Conservation (phyloP, 805 yeast genomes). For the Wickerhamomyces queroliae region DNA sequence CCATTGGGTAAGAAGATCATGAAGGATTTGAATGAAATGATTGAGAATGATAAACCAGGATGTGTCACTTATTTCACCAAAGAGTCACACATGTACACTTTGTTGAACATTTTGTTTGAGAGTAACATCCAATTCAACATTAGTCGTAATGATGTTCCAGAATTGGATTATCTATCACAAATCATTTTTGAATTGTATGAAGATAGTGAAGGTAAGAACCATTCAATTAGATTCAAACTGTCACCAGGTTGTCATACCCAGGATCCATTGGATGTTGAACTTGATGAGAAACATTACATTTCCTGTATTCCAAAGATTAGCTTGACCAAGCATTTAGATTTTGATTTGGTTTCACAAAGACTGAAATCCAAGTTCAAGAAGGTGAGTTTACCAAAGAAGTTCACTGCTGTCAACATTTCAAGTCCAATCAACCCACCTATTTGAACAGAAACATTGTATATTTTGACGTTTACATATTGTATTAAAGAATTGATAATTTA, state of each 20-base stretch:
- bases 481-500: too few relatives aligned
- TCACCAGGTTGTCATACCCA: constrained; percentile 99
- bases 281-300: constrained; percentile 93
- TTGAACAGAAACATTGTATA: constrained; percentile 15
- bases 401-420: constrained; percentile 82
- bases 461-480: too few relatives aligned
- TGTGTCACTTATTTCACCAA: constrained; percentile 90
- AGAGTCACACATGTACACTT: constrained; percentile 93
- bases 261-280: constrained; percentile 93
- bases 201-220: constrained; percentile 71
- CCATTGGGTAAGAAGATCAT: constrained; percentile 89
- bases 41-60: constrained; percentile 73
- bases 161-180: constrained; percentile 90
- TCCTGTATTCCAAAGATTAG: constrained; percentile 91
- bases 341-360: constrained; percentile 80
- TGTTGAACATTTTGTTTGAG: constrained; percentile 85
- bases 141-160: constrained; percentile 93
- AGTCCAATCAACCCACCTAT: constrained; percentile 60
- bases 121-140: constrained; percentile 93
- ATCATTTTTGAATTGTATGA: constrained; percentile 92
- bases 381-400: constrained; percentile 85
- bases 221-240: constrained; percentile 83
- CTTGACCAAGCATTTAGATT: constrained; percentile 87
- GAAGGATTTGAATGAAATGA: constrained; percentile 74
- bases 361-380: constrained; percentile 77